Percentiles rank a stretch among this genome's conserved stretches.
phyloP scores from a whole-genome alignment of 2,329 filamentous ascomycete species.

The Bipolaris zeicola region DNA sequence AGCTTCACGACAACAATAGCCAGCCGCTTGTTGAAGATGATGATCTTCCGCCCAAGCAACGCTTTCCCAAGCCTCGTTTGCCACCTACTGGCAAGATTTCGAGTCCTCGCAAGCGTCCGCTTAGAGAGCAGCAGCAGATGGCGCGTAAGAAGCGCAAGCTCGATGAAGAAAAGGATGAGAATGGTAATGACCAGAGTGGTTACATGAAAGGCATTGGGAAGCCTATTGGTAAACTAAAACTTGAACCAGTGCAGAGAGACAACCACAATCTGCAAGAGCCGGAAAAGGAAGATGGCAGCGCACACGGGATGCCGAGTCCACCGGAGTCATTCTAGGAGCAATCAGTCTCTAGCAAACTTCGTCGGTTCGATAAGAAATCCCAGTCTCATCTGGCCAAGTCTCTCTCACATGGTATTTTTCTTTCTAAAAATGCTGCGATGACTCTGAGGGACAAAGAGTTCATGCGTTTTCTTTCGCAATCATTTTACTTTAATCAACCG shows the following conservation, averaged over 20 bases:
- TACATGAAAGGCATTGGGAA: constrained; percentile 53
- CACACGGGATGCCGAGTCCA: constrained; percentile 79
- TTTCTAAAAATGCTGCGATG: constrained; percentile 7
- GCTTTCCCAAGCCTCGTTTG: constrained; percentile 65
- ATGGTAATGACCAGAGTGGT: constrained; percentile 33
- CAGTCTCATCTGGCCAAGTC: background rate
- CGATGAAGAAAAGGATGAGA: constrained; percentile 53
- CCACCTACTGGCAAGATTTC: constrained; percentile 85
- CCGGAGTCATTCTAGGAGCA: constrained; percentile 65
- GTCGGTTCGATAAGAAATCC: background rate
- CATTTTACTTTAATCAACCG: constrained; percentile 19
- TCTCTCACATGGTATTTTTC: background rate
- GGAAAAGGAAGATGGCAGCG: constrained; percentile 70
- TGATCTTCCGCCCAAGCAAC: constrained; percentile 90
- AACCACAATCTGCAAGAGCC: constrained; percentile 64
- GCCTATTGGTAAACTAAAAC: constrained; percentile 60
- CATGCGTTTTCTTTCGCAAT: constrained; percentile 11
- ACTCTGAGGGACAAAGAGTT: background rate
- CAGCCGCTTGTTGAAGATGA: constrained; percentile 90
- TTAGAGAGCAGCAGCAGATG: constrained; percentile 80
- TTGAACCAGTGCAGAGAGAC: constrained; percentile 63
- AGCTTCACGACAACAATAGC: constrained; percentile 82
- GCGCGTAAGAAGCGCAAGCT: constrained; percentile 87
- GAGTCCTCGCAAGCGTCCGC: constrained; percentile 79
- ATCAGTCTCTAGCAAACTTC: background rate